These are phyloP conservation scores for Ogataea naganishii DNA, from an alignment of 805 yeast genomes.

Conservation along the genomic window DNA sequence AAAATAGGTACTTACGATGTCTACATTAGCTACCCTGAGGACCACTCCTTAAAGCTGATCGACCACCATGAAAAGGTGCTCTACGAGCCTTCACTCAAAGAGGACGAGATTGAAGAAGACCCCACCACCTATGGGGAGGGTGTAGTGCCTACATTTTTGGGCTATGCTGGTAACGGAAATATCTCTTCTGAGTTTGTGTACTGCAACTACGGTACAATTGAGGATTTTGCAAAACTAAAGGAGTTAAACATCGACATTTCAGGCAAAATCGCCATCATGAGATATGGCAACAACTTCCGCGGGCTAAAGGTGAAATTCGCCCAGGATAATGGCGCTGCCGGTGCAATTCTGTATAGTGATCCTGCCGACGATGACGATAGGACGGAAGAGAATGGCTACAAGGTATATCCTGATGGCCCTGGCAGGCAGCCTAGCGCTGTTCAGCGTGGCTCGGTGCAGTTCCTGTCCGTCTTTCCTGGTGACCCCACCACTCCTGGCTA, in stretches of 20 bases:
- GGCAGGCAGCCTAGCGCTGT: conserved; percentile 71
- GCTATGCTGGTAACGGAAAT: conserved; percentile 69
- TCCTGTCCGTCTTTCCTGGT: conserved; percentile 54
- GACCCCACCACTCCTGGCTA: conserved; percentile 75
- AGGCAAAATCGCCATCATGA: conserved; percentile 55
- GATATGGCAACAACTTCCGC: conserved; percentile 61
- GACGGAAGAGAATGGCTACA: conserved; percentile 46
- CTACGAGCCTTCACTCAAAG: conserved; percentile 45
- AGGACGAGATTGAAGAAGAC: conserved; percentile 40
- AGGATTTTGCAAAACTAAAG: conserved; percentile 45
- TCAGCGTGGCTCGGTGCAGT: conserved; percentile 70
- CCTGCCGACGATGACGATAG: conserved; percentile 55
- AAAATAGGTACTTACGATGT: conserved; percentile 49
- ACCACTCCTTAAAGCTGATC: conserved; percentile 40
- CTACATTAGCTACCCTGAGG: conserved; percentile 56
- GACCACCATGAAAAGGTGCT: conserved; percentile 20
- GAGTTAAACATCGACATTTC: conserved; percentile 38
- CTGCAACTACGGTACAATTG: conserved; percentile 59
- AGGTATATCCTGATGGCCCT: conserved; percentile 66
- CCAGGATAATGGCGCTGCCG: conserved; percentile 60
- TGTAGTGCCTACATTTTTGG: conserved; percentile 64
- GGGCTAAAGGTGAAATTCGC: conserved; percentile 75
- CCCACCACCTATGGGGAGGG: conserved; percentile 37
- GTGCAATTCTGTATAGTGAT: conserved; percentile 60
- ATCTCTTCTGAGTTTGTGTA: conserved; percentile 59